Percentiles rank a stretch among this genome's conserved stretches.
Conservation (phyloP, 2,329 filamentous ascomycete species). For the Parascedosporium putredinis region DNA sequence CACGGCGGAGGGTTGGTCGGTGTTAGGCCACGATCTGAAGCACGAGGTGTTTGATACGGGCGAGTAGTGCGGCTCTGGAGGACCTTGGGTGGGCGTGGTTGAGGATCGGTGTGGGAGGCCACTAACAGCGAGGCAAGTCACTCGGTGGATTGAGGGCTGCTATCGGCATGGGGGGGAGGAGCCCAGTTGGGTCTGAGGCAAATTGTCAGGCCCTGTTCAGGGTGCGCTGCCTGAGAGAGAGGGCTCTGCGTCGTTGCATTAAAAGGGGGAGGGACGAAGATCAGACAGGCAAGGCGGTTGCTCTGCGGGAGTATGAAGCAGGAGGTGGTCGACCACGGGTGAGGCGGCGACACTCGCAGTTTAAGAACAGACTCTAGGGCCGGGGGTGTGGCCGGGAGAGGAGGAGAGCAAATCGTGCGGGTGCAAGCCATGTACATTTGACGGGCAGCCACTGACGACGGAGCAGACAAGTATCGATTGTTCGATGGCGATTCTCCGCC, state of each 20-base stretch:
- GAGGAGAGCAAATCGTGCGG: neutral
- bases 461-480: no score
- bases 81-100: neutral
- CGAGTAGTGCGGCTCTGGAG: neutral
- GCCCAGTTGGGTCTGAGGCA: slow-evolving; percentile 1
- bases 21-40: slow-evolving; percentile 4
- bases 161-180: neutral
- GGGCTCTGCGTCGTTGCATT: slow-evolving; percentile 2
- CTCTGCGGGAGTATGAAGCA: slow-evolving; percentile 4
- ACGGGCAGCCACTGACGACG: no score
- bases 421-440: neutral
- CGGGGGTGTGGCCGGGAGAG: slow-evolving; percentile 1
- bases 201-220: slow-evolving; percentile 1
- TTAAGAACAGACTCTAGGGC: slow-evolving; percentile 6
- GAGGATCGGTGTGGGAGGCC: neutral
- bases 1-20: neutral
- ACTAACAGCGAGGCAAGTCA: neutral
- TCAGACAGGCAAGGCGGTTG: slow-evolving; percentile 5
- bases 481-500: no score
- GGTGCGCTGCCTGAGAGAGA: neutral
- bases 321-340: slow-evolving; percentile 5
- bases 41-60: slow-evolving; percentile 6
- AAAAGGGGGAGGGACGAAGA: slow-evolving; percentile 5
- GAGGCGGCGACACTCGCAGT: slow-evolving; percentile 8
- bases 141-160: neutral